These are phyloP conservation scores for Globisporangium cylindrosporum DNA, from an alignment of 352 stramenopile species.

Conservation along the genomic window DNA sequence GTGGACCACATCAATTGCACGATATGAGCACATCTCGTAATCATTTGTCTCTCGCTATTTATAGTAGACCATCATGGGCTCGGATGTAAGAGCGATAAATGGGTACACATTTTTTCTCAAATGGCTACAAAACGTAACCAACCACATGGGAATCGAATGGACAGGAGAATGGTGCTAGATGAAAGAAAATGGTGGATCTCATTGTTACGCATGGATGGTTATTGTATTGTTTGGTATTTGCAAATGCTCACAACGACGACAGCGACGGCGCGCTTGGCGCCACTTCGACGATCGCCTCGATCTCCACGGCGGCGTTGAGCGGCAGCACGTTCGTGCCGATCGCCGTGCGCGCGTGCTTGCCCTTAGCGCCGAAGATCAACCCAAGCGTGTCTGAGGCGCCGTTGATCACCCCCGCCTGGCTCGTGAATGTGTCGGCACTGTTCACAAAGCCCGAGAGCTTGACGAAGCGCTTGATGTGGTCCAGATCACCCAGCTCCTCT, in stretches of 20 bases:
- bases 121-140: background rate
- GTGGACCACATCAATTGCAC: background rate
- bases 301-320: constrained; percentile 92
- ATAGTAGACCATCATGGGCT: too few relatives aligned
- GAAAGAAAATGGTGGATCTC: too few relatives aligned
- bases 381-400: constrained; percentile 85
- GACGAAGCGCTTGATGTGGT: constrained; percentile 86
- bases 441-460: constrained; percentile 95
- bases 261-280: constrained; percentile 20
- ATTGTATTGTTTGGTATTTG: too few relatives aligned
- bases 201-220: too few relatives aligned
- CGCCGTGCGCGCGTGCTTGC: constrained; percentile 82
- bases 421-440: constrained; percentile 81
- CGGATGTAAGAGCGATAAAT: background rate
- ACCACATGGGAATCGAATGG: background rate
- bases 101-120: background rate
- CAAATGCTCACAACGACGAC: background rate
- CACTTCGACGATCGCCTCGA: constrained; percentile 94
- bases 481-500: constrained; percentile 78
- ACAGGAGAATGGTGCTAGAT: background rate
- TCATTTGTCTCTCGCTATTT: background rate
- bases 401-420: constrained; percentile 91
- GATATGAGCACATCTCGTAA: background rate
- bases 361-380: constrained; percentile 75
- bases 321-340: constrained; percentile 94